Evolutionary conservation across 2,329 filamentous ascomycete species (phyloP).

Genomic region (Seiridium cupressi): DNA sequence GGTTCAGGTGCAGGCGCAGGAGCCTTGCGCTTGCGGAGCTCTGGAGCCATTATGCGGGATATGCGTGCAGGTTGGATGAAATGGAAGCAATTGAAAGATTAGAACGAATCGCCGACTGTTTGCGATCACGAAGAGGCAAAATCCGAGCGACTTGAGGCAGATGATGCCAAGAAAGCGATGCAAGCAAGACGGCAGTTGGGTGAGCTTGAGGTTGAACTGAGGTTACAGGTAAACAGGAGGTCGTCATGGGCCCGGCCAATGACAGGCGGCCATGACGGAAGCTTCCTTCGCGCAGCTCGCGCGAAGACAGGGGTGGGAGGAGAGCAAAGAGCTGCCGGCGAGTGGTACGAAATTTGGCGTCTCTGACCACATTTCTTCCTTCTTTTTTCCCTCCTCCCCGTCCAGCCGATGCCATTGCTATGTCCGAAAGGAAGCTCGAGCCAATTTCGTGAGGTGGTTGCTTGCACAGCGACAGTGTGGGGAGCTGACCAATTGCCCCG

Average conservation of each 20-base stretch:
- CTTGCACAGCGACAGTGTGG: not conserved
- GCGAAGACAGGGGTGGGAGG: constrained; percentile 9
- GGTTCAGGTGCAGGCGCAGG: constrained; percentile 35
- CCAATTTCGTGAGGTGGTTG: not conserved
- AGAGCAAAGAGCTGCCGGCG: not conserved
- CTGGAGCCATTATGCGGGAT: constrained; percentile 35
- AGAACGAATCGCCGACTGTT: constrained; percentile 14
- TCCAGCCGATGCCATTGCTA: constrained; percentile 1
- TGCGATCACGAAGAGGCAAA: constrained; percentile 15
- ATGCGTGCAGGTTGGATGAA: constrained; percentile 10
- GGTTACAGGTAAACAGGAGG: constrained; percentile 27
- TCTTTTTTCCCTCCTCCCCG: not conserved
- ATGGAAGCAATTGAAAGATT: constrained; percentile 6
- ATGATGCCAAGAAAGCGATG: constrained; percentile 16
- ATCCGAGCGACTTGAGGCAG: constrained; percentile 9
- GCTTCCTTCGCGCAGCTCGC: constrained; percentile 12
- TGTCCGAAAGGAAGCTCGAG: constrained; percentile 6
- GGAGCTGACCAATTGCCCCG: not conserved
- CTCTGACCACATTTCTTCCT: not conserved
- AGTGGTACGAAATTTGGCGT: not conserved
- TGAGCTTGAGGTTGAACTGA: constrained; percentile 22
- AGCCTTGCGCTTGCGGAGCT: constrained; percentile 44
- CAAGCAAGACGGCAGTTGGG: constrained; percentile 15
- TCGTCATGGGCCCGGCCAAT: constrained; percentile 23
- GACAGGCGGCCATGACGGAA: constrained; percentile 17